phyloP scores from a whole-genome alignment of 2,329 filamentous ascomycete species.

The Neoscytalidium dimidiatum region DNA sequence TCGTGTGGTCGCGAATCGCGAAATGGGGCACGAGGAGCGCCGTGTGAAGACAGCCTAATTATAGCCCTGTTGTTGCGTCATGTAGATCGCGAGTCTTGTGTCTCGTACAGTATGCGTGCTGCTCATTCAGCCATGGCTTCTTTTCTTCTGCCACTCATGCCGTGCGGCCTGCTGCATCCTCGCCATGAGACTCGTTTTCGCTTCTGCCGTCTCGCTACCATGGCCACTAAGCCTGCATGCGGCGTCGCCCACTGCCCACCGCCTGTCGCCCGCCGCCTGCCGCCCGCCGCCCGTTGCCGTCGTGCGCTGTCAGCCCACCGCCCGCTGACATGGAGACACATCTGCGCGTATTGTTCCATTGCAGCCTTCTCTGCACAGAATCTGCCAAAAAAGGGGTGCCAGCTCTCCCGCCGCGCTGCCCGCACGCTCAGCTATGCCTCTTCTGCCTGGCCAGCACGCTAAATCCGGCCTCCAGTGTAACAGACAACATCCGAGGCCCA shows the following conservation, averaged over 20 bases:
- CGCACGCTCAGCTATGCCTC: neutral
- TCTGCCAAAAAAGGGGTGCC: neutral
- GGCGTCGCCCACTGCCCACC: too few relatives aligned
- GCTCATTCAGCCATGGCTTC: neutral
- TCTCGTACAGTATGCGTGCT: neutral
- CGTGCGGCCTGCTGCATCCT: neutral
- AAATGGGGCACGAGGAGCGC: neutral
- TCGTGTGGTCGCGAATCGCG: neutral
- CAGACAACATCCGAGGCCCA: conserved; percentile 2
- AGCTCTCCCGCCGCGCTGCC: neutral
- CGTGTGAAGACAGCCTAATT: conserved; percentile 8
- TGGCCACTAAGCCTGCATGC: neutral
- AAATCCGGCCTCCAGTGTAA: conserved; percentile 8
- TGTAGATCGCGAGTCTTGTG: neutral
- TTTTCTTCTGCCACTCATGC: conserved; percentile 4
- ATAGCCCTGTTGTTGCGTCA: conserved; percentile 14
- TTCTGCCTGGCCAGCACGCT: neutral
- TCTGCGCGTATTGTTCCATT: conserved; percentile 11
- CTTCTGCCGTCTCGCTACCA: neutral
- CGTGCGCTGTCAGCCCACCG: neutral
- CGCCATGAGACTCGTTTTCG: neutral
- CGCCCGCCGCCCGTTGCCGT: neutral
- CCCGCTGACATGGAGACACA: conserved; percentile 2
- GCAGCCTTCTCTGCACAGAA: conserved; percentile 9
- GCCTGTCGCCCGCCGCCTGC: too few relatives aligned